Percentiles rank a stretch among this genome's conserved stretches.
phyloP scores from a whole-genome alignment of 2,329 filamentous ascomycete genomes.

The Fusarium sp. region DNA sequence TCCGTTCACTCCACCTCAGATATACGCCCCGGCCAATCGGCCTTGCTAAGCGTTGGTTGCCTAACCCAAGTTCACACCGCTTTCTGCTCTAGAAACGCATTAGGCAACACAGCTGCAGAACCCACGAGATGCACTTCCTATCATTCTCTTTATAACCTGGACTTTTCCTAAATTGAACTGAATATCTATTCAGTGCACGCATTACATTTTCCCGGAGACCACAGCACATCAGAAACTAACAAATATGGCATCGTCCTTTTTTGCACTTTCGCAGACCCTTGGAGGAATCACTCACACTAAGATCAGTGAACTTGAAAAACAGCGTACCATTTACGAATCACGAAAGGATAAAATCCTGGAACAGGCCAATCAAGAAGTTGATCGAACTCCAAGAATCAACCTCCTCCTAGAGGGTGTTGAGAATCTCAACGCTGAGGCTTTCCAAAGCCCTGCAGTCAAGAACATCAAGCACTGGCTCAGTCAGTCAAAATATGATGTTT shows the following conservation, averaged over 20 bases:
- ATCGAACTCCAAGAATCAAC: background rate
- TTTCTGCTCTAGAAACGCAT: background rate
- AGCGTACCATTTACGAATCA: background rate
- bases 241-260: background rate
- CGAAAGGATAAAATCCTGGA: background rate
- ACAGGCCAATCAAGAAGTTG: background rate
- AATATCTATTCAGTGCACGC: accelerated
- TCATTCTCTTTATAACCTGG: background rate
- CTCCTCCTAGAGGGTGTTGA: background rate
- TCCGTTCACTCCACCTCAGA: background rate
- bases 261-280: background rate
- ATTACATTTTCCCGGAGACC: accelerated
- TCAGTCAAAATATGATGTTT: background rate
- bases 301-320: background rate
- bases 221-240: background rate
- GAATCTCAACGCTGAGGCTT: background rate
- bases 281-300: background rate
- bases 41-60: background rate
- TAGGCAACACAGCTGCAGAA: background rate
- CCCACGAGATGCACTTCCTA: too few species aligned
- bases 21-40: background rate
- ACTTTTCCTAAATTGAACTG: accelerated
- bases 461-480: slow-evolving; percentile 2
- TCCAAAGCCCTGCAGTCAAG: background rate
- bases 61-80: background rate